Conservation (phyloP, 164 flowering plant species). For the Vitis vinifera region ASM3070453v1 NC_081823.1:6355501-6356000, state of each 20-base stretch:
- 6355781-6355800: neutral
- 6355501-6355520: constrained; percentile 83
- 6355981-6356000: no score
- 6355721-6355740: constrained; percentile 74
- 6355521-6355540: constrained; percentile 60
- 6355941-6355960: no score
- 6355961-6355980: no score
- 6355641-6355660: constrained; percentile 24
- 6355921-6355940: no score
- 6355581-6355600: constrained; percentile 88
- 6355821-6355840: no score
- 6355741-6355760: constrained; percentile 85
- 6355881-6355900: no score
- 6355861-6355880: no score
- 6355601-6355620: constrained; percentile 80
- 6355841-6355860: no score
- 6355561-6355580: constrained; percentile 79
- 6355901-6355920: no score
- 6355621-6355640: constrained; percentile 43
- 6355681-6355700: constrained; percentile 72
- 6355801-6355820: no score
- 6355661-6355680: constrained; percentile 48
- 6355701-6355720: constrained; percentile 75
- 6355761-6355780: constrained; percentile 44
- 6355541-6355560: constrained; percentile 78